Conservation (phyloP, 1,284 basidiomycete genomes). For the Microbotryomycetes sp. region DNA sequence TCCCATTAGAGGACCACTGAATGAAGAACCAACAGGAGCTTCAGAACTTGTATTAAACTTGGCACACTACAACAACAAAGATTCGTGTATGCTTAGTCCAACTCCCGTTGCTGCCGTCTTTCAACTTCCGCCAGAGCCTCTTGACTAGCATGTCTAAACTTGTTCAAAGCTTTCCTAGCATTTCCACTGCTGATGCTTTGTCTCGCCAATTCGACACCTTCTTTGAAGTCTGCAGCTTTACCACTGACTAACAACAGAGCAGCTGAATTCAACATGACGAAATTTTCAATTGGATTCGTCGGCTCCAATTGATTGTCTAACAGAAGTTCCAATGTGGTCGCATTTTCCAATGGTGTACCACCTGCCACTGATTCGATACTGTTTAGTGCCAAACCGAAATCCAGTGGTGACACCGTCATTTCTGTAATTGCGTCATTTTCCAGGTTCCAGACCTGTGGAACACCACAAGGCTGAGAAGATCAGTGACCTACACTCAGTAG, state of each 20-base stretch:
- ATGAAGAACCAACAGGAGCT: no score
- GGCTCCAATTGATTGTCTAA: constrained; percentile 46
- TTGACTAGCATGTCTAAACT: constrained; percentile 48
- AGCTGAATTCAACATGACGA: constrained; percentile 77
- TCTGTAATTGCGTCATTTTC: constrained; percentile 44
- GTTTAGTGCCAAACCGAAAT: constrained; percentile 68
- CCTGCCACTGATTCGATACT: constrained; percentile 65
- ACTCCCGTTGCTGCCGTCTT: no score
- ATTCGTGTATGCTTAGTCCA: no score
- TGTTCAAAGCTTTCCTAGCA: constrained; percentile 64
- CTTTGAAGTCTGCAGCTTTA: constrained; percentile 58
- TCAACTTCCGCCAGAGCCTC: constrained; percentile 36
- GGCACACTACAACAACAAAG: no score
- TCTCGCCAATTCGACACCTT: constrained; percentile 66
- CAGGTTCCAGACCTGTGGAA: constrained; percentile 47
- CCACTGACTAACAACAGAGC: constrained; percentile 76
- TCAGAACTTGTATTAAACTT: no score
- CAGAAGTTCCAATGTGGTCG: constrained; percentile 56
- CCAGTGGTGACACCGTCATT: constrained; percentile 44
- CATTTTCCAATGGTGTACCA: constrained; percentile 66
- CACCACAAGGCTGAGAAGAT: not conserved
- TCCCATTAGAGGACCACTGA: no score
- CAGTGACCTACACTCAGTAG: constrained; percentile 1
- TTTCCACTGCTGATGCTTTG: constrained; percentile 65
- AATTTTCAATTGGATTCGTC: constrained; percentile 56